These are phyloP conservation scores for Stipa capillata DNA, from an alignment of 176 grass and related monocot genomes.

Conservation along the genomic window DNA sequence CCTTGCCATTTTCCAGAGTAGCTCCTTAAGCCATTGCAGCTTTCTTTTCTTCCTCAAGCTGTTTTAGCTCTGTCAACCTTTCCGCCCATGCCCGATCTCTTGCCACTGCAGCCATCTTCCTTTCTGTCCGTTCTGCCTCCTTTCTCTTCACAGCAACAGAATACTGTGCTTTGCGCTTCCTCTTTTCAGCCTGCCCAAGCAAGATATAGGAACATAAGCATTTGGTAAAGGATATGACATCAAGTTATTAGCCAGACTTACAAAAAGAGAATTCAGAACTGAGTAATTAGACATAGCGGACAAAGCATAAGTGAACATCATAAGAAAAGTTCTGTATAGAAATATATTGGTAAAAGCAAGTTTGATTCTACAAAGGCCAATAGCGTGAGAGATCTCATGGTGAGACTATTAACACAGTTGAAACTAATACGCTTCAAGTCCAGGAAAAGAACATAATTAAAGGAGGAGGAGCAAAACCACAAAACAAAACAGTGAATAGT, in stretches of 20 bases:
- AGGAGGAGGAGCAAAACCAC: no score
- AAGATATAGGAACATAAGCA: no score
- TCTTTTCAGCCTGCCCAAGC: conserved; percentile 66
- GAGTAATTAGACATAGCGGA: not conserved
- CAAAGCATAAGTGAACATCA: not conserved
- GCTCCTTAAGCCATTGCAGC: conserved; percentile 39
- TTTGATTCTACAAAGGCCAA: not conserved
- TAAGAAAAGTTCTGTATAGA: not conserved
- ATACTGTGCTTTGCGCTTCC: conserved; percentile 76
- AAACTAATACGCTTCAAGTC: not conserved
- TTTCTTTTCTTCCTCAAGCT: conserved; percentile 62
- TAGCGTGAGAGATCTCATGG: no score
- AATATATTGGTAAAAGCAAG: not conserved
- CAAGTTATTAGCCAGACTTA: not conserved
- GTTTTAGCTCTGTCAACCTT: conserved; percentile 71
- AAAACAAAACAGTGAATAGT: not conserved
- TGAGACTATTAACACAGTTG: not conserved
- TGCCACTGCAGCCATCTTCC: conserved; percentile 94
- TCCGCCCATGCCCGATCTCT: conserved; percentile 78
- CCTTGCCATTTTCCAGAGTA: conserved; percentile 29
- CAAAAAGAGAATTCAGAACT: not conserved
- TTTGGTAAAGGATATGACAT: not conserved
- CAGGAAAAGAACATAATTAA: not conserved
- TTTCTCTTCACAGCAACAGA: conserved; percentile 73
- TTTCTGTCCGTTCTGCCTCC: conserved; percentile 65